phyloP scores from a whole-genome alignment of 805 yeast genomes.

The Zygoascus flipseniorum region DNA sequence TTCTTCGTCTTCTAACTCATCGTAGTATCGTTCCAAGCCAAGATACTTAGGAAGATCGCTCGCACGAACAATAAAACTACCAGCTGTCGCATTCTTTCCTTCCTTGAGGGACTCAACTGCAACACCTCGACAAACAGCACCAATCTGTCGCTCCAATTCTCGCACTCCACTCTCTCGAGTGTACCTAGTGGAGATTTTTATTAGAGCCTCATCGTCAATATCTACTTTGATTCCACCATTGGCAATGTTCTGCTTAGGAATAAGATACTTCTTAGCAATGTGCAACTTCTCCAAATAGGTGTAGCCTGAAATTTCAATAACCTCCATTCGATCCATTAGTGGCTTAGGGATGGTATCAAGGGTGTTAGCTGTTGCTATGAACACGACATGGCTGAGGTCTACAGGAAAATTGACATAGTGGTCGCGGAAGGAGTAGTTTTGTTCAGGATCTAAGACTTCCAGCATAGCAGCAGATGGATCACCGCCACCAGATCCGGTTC shows the following conservation, averaged over 20 bases:
- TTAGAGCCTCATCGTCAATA: constrained; percentile 42
- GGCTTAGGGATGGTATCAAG: constrained; percentile 65
- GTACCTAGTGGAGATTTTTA: constrained; percentile 56
- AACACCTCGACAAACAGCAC: constrained; percentile 69
- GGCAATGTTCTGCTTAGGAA: constrained; percentile 65
- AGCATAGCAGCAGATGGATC: constrained; percentile 86
- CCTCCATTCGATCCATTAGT: constrained; percentile 75
- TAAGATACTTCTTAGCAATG: constrained; percentile 57
- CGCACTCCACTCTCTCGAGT: constrained; percentile 86
- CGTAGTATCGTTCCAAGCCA: constrained; percentile 51
- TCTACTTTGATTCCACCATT: constrained; percentile 49
- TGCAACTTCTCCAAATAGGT: constrained; percentile 67
- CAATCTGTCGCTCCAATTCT: constrained; percentile 64
- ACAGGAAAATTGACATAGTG: constrained; percentile 82
- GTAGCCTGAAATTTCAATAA: constrained; percentile 70
- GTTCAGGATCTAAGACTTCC: constrained; percentile 88
- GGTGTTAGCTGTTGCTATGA: constrained; percentile 82
- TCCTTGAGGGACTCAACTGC: constrained; percentile 43
- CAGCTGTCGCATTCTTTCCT: neutral
- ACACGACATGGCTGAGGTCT: constrained; percentile 71
- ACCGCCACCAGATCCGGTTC: constrained; percentile 46
- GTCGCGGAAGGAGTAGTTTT: constrained; percentile 66
- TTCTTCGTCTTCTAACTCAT: constrained; percentile 32
- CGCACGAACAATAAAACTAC: constrained; percentile 5
- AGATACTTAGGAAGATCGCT: constrained; percentile 59